phyloP scores from a whole-genome alignment of 441 rosid genomes.

The Jatropha podagrica region DNA sequence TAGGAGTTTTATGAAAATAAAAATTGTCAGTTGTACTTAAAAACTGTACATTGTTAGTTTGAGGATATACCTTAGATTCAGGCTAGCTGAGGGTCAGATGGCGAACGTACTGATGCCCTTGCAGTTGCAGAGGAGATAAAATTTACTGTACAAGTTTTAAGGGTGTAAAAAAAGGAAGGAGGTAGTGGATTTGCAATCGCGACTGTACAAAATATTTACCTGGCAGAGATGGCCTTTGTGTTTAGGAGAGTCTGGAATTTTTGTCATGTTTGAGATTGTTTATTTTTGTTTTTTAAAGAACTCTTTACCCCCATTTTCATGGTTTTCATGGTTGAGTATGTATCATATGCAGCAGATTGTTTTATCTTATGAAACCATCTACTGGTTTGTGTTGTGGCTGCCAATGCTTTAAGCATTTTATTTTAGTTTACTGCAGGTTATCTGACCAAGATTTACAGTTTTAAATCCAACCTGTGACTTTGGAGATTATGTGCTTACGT shows the following conservation, averaged over 20 bases:
- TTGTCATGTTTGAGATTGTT: conserved; percentile 29
- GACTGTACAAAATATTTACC: conserved; percentile 41
- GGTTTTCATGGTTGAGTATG: background rate
- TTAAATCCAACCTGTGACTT: too few species aligned
- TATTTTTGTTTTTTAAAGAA: conserved; percentile 19
- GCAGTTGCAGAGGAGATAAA: conserved; percentile 32
- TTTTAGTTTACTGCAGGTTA: background rate
- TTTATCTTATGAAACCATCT: background rate
- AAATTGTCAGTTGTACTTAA: conserved; percentile 44
- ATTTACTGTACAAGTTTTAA: conserved; percentile 40
- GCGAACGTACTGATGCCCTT: conserved; percentile 32
- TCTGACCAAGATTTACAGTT: too few species aligned
- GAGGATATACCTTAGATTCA: conserved; percentile 48
- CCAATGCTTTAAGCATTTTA: background rate
- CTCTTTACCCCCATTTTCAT: background rate
- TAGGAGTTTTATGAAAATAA: conserved; percentile 45
- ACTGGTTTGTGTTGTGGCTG: background rate
- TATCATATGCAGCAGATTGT: background rate
- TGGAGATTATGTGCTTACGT: too few species aligned
- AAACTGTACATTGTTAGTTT: conserved; percentile 56
- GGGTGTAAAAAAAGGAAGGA: conserved; percentile 40
- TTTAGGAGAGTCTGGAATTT: conserved; percentile 34
- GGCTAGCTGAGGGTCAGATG: conserved; percentile 44
- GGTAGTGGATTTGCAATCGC: conserved; percentile 30
- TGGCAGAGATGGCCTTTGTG: conserved; percentile 30